Evolutionary conservation across 208 protist genomes (phyloP).

Genomic region (Leishmania tropica): DNA sequence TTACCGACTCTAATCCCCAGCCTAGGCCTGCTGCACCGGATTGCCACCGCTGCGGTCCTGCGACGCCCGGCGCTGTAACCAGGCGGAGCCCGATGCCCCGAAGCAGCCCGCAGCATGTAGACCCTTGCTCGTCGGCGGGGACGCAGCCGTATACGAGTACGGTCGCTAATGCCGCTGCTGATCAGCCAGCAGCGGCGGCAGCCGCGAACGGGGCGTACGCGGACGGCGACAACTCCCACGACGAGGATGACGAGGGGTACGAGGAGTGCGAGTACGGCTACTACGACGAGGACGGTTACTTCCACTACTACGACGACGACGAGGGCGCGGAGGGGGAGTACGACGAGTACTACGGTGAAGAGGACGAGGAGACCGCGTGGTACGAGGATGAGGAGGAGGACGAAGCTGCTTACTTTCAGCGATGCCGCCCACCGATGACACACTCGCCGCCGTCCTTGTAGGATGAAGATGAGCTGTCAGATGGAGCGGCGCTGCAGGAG

Average conservation of each 20-base stretch:
- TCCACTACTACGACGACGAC: slow-evolving; percentile 43
- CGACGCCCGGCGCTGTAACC: neutral
- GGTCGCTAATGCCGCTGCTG: neutral
- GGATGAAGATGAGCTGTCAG: neutral
- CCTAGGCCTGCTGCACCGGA: neutral
- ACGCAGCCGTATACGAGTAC: neutral
- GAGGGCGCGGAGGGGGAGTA: slow-evolving; percentile 25
- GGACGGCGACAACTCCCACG: slow-evolving; percentile 4
- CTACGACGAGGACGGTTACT: slow-evolving; percentile 37
- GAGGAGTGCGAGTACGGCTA: slow-evolving; percentile 40
- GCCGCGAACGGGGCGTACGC: neutral
- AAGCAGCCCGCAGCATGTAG: neutral
- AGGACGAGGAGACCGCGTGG: slow-evolving; percentile 7
- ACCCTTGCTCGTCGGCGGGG: neutral
- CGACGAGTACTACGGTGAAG: slow-evolving; percentile 14
- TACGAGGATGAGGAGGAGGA: slow-evolving; percentile 27
- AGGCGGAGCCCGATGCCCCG: neutral
- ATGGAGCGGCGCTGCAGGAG: neutral
- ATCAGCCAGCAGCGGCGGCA: neutral
- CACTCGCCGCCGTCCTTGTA: slow-evolving; percentile 60
- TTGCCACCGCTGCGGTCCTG: neutral
- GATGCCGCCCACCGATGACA: slow-evolving; percentile 34
- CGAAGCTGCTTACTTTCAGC: slow-evolving; percentile 28
- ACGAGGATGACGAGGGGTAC: slow-evolving; percentile 36
- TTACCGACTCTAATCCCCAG: neutral